These are phyloP conservation scores for Clathrus columnatus DNA, from an alignment of 768 basidiomycete species.

Conservation along the genomic window DNA sequence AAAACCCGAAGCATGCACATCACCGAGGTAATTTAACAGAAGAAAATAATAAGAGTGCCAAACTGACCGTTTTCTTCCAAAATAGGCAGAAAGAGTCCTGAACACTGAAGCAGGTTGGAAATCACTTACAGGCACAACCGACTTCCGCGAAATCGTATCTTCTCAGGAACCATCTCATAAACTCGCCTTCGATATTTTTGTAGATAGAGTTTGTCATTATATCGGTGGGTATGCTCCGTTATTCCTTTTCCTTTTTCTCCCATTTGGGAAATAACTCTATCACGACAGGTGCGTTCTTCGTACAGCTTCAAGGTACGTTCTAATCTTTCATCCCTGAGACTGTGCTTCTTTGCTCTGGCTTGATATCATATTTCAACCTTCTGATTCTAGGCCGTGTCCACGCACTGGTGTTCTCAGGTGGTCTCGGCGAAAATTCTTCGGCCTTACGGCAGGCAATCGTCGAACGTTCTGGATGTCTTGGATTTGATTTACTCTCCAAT, in stretches of 20 bases:
- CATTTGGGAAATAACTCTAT: not conserved
- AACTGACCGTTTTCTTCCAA: not conserved
- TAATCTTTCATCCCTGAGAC: not conserved
- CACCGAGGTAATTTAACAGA: conserved; percentile 32
- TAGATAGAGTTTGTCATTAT: conserved; percentile 66
- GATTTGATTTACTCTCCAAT: conserved; percentile 44
- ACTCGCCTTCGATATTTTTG: conserved; percentile 71
- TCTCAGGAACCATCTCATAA: conserved; percentile 34
- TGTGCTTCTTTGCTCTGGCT: not conserved
- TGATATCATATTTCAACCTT: conserved; percentile 21
- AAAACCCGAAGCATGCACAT: conserved; percentile 41
- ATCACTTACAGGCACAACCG: conserved; percentile 68
- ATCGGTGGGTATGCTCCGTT: conserved; percentile 49
- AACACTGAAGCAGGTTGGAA: conserved; percentile 75
- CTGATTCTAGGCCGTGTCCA: conserved; percentile 65
- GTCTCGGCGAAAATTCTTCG: conserved; percentile 72
- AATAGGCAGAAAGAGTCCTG: conserved; percentile 62
- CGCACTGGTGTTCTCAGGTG: conserved; percentile 79
- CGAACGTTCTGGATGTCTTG: conserved; percentile 47
- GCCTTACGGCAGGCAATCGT: conserved; percentile 54
- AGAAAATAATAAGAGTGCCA: not conserved
- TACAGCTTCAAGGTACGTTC: conserved; percentile 7
- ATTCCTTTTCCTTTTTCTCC: not conserved
- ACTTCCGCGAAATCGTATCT: conserved; percentile 59
- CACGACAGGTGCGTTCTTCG: conserved; percentile 5